phyloP scores from a whole-genome alignment of 305 asterid genomes.

The Fraxinus xanthoxyloides region DNA sequence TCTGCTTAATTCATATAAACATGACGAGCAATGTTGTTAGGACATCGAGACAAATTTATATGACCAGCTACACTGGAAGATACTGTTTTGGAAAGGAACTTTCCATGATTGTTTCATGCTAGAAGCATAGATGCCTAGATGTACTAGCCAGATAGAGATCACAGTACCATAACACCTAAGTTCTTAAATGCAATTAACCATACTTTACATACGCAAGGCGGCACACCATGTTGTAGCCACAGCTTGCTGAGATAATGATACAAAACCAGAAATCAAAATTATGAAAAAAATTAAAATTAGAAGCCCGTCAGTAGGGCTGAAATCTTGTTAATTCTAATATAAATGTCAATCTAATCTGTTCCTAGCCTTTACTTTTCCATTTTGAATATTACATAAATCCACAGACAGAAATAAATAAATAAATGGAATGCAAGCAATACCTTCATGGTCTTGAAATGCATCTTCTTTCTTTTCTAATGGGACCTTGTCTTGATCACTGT shows the following conservation, averaged over 20 bases:
- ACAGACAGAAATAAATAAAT: conserved; percentile 3
- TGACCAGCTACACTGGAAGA: not conserved
- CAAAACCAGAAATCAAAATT: not conserved
- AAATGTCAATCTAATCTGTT: not conserved
- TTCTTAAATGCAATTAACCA: not conserved
- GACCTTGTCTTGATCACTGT: conserved; percentile 16
- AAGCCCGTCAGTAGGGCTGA: not conserved
- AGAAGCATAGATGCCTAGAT: not conserved
- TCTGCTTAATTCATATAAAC: not conserved
- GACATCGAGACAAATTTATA: not conserved
- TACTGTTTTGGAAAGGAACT: not conserved
- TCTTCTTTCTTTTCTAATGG: conserved; percentile 24
- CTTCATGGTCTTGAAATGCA: conserved; percentile 30
- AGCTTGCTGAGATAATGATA: not conserved
- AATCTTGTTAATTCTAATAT: not conserved
- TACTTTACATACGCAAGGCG: not conserved
- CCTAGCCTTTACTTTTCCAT: not conserved
- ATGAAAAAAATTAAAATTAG: not conserved
- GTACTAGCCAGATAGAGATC: not conserved
- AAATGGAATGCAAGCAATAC: conserved; percentile 23
- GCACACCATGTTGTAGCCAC: not conserved
- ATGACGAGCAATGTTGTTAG: not conserved
- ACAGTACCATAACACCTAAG: not conserved
- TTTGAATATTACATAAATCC: not conserved
- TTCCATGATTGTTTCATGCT: not conserved